Evolutionary conservation across 805 yeast species (phyloP), one percentile per base, ranked within the genome.

Genomic region (Wickerhamiella spandovensis): DNA sequence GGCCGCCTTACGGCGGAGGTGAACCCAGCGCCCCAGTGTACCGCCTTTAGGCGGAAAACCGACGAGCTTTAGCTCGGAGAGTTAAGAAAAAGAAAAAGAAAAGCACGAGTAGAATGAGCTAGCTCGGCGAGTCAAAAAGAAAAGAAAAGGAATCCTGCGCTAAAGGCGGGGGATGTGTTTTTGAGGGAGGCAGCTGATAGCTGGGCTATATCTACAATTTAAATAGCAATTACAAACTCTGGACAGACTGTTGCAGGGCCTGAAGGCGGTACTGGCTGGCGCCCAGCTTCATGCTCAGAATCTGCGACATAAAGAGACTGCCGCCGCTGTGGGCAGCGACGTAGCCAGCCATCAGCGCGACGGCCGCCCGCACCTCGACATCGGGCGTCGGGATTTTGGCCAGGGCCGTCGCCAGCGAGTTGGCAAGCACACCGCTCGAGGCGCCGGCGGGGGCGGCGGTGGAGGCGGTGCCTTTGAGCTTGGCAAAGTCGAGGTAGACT

Each of bases 401-500:
- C 10, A 51, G 46, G 3, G 48, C 20, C 5, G 37, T 15, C 23
- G 48, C 17, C 24, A 51, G 44, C 10, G 30, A 18, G 37, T 7
- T 24, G 25, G 49, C 51, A 12, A 49, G 48, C 44, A n/a, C 18
- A 4, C n/a, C n/a, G n/a, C 39, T 41, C 25, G 44, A 32, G 30
- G 3, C 12, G 12, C 15, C 3, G 32, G 15, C 32, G 3, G 32
- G 49, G 49, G 13, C 20, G 25, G 15, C 12, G 13, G 38, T 37
- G n/a, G 15, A 49, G 53, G 2, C 44, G 43, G 18, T n/a, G n/a
- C n/a, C n/a, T n/a, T n/a, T n/a, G n/a, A 56, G 55, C 6, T 35
- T 12, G 32, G 32, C 32, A 47, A 60, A 64, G 17, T 62, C 63
- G 21, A 63, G 53, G 35, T 77, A 72, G 22, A 67, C 61, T 41